Percentiles rank a stretch among this genome's conserved stretches.
Conservation (phyloP, 768 basidiomycete species). For the Suillus americanus region DNA sequence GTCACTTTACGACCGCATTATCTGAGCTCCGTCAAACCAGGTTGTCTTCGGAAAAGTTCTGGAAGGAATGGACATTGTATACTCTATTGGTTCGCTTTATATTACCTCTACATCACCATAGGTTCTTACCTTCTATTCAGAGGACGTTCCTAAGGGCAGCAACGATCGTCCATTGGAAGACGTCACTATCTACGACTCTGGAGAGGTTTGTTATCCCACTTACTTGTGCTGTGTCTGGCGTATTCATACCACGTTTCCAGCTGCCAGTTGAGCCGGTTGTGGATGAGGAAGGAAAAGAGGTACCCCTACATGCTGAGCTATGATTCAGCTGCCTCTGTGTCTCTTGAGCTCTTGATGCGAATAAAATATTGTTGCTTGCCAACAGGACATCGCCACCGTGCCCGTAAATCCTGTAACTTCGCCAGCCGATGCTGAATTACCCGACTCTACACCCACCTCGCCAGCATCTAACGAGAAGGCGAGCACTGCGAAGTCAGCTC, state of each 20-base stretch:
- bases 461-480: slow-evolving; percentile 10
- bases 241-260: slow-evolving; percentile 31
- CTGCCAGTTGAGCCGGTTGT: slow-evolving; percentile 51
- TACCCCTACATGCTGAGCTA: slow-evolving; percentile 94
- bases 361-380: slow-evolving; percentile 53
- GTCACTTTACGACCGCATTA: not conserved
- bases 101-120: not conserved
- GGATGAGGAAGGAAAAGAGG: slow-evolving; percentile 77
- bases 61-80: slow-evolving; percentile 89
- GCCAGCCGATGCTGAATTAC: slow-evolving; percentile 15
- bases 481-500: not conserved
- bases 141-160: slow-evolving; percentile 68
- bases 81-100: slow-evolving; percentile 61
- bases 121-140: slow-evolving; percentile 39
- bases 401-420: slow-evolving; percentile 16
- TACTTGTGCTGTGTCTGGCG: slow-evolving; percentile 8
- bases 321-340: slow-evolving; percentile 48
- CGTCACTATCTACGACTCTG: slow-evolving; percentile 79
- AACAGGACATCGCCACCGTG: slow-evolving; percentile 41
- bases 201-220: slow-evolving; percentile 63
- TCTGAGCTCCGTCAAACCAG: slow-evolving; percentile 36
- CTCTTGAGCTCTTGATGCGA: slow-evolving; percentile 41
- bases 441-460: slow-evolving; percentile 6
- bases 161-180: slow-evolving; percentile 76
- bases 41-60: slow-evolving; percentile 93